Evolutionary conservation across 352 stramenopile species (phyloP).

Genomic region (Saprolegnia diclina): DNA sequence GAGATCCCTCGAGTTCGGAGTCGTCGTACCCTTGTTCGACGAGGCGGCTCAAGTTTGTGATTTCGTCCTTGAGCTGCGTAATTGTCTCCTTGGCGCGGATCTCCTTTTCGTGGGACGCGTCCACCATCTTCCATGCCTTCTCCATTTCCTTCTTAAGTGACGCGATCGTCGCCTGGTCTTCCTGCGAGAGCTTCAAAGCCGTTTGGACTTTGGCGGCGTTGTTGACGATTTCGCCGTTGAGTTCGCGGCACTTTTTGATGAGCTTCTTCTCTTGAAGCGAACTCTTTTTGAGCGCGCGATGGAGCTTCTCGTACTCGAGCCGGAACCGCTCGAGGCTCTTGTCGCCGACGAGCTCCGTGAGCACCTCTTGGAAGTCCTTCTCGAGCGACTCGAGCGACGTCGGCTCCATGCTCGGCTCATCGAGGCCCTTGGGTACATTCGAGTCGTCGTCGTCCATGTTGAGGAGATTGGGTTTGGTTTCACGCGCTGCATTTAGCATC

Average conservation of each 20-base stretch:
- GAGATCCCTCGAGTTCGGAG: background rate
- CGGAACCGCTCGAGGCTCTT: constrained; percentile 91
- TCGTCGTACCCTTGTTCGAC: constrained; percentile 82
- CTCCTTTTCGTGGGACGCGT: constrained; percentile 93
- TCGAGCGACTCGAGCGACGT: constrained; percentile 83
- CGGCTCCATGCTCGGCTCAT: constrained; percentile 31
- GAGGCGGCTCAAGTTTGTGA: constrained; percentile 91
- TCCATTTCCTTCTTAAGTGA: constrained; percentile 96
- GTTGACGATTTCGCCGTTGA: constrained; percentile 95
- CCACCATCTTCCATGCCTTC: constrained; percentile 92
- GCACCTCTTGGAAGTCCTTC: constrained; percentile 91
- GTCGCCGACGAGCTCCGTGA: constrained; percentile 88
- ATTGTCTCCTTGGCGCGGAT: constrained; percentile 93
- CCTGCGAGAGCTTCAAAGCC: constrained; percentile 91
- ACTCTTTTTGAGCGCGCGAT: constrained; percentile 90
- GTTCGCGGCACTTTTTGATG: constrained; percentile 92
- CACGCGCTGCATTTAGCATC: too few species aligned
- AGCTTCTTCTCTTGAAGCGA: constrained; percentile 94
- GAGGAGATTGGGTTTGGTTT: too few species aligned
- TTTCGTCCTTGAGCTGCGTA: constrained; percentile 93
- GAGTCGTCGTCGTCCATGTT: background rate
- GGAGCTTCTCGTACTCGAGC: constrained; percentile 94
- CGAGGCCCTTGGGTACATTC: constrained; percentile 11
- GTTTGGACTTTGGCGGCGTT: constrained; percentile 95
- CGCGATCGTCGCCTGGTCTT: constrained; percentile 90